phyloP scores from a whole-genome alignment of 129 eudicot species.

The Glebionis coronaria region DNA sequence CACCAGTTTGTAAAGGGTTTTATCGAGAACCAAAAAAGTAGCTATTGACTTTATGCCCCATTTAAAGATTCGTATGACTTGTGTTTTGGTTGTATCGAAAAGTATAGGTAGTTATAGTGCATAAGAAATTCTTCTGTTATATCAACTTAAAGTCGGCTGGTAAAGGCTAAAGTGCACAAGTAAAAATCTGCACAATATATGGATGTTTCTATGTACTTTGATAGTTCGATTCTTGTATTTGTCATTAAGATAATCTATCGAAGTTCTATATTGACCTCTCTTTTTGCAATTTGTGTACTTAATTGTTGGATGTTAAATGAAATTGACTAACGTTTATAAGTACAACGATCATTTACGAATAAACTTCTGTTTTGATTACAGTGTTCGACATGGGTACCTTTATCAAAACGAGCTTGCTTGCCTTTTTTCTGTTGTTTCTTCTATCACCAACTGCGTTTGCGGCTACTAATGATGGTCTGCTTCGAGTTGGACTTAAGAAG shows the following conservation, averaged over 20 bases:
- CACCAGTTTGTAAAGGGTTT: not conserved
- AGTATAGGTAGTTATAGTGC: slow-evolving; percentile 2
- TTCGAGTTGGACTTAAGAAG: slow-evolving; percentile 77
- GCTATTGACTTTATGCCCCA: slow-evolving; percentile 25
- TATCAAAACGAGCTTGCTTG: slow-evolving; percentile 33
- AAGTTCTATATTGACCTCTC: slow-evolving; percentile 8
- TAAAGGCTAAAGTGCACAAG: not conserved
- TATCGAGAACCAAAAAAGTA: not conserved
- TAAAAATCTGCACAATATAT: not conserved
- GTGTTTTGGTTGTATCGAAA: not conserved
- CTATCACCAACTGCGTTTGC: slow-evolving; percentile 40
- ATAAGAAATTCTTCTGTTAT: not conserved
- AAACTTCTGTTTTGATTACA: slow-evolving; percentile 25
- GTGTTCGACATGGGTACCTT: slow-evolving; percentile 51
- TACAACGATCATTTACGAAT: not conserved
- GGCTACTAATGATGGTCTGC: slow-evolving; percentile 40
- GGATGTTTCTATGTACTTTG: not conserved
- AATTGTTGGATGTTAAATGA: not conserved
- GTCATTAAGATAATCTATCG: not conserved
- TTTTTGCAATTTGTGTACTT: not conserved
- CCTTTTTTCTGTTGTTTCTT: slow-evolving; percentile 42
- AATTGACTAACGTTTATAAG: not conserved
- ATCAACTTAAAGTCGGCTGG: slow-evolving; percentile 25
- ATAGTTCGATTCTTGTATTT: slow-evolving; percentile 1
- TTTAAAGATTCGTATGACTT: slow-evolving; percentile 4